phyloP scores from a whole-genome alignment of 306 rosid species.

The Rubus idaeus region DNA sequence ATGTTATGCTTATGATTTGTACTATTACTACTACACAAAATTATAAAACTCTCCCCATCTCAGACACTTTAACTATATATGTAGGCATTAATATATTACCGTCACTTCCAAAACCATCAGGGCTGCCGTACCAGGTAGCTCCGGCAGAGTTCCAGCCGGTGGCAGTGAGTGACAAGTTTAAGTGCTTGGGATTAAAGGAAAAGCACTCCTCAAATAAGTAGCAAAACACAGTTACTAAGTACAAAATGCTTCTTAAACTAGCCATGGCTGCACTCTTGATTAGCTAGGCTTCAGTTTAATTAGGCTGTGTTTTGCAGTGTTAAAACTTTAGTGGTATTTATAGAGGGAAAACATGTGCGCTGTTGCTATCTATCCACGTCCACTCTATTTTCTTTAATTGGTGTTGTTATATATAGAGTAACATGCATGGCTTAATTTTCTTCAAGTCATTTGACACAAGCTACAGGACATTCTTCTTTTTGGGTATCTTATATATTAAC shows the following conservation, averaged over 20 bases:
- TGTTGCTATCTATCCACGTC: slow-evolving; percentile 13
- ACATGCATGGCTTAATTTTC: slow-evolving; percentile 5
- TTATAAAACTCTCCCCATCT: background rate
- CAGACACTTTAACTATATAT: background rate
- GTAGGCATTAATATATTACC: slow-evolving; percentile 20
- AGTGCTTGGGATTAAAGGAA: slow-evolving; percentile 21
- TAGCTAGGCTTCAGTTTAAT: background rate
- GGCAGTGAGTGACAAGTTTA: slow-evolving; percentile 26
- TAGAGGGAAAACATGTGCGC: slow-evolving; percentile 2
- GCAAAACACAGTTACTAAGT: slow-evolving; percentile 22
- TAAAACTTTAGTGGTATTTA: slow-evolving; percentile 10
- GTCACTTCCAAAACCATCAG: slow-evolving; percentile 37
- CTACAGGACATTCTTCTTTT: background rate
- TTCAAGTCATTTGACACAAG: background rate
- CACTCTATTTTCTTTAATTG: background rate
- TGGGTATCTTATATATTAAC: background rate
- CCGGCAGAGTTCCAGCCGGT: slow-evolving; percentile 39
- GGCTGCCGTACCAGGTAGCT: slow-evolving; percentile 52
- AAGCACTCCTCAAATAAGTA: slow-evolving; percentile 26
- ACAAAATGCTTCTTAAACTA: background rate
- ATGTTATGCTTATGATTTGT: background rate
- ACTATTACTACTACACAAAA: background rate
- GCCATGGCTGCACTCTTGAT: background rate
- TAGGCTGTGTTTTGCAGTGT: background rate
- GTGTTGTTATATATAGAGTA: background rate